phyloP scores from a whole-genome alignment of 1,284 basidiomycete genomes.

The Ganoderma resinaceum region DNA sequence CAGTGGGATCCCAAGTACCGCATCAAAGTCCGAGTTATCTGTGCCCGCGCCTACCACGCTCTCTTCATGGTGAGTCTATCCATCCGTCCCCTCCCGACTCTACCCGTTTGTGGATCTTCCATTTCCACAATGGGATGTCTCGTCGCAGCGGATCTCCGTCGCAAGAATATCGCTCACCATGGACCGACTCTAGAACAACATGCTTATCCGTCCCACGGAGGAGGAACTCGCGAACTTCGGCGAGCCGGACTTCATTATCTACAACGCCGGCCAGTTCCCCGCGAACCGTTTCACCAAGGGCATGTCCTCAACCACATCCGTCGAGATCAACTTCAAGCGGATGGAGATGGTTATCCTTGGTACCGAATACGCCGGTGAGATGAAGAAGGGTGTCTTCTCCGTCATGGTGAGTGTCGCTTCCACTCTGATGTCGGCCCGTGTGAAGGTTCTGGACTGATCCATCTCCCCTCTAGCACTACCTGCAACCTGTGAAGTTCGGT shows the following conservation, averaged over 20 bases:
- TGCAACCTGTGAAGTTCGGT: slow-evolving; percentile 98
- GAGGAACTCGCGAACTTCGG: slow-evolving; percentile 96
- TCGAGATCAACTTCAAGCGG: slow-evolving; percentile 99
- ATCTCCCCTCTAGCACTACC: slow-evolving; percentile 76
- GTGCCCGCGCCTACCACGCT: slow-evolving; percentile 98
- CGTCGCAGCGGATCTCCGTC: slow-evolving; percentile 22
- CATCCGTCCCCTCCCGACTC: slow-evolving; percentile 12
- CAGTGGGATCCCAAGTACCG: slow-evolving; percentile 99
- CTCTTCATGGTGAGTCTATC: slow-evolving; percentile 89
- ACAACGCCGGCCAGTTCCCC: slow-evolving; percentile 99
- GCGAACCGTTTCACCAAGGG: slow-evolving; percentile 99
- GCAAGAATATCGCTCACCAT: slow-evolving; percentile 25
- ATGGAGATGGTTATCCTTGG: slow-evolving; percentile 99
- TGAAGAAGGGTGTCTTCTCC: slow-evolving; percentile 99
- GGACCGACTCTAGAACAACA: slow-evolving; percentile 79
- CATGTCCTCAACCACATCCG: slow-evolving; percentile 98
- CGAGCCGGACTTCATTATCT: slow-evolving; percentile 99
- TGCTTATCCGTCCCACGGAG: slow-evolving; percentile 97
- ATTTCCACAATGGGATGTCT: slow-evolving; percentile 14
- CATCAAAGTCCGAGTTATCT: slow-evolving; percentile 99
- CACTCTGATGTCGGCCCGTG: slow-evolving; percentile 20
- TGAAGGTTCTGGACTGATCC: slow-evolving; percentile 28
- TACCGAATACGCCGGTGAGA: slow-evolving; percentile 99
- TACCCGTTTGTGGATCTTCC: slow-evolving; percentile 15
- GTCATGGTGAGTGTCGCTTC: slow-evolving; percentile 77